A percentile compares a stretch with the other conserved stretches of the same genome.
These are phyloP conservation scores for Cladosporium sp. DNA, from an alignment of 2,329 filamentous ascomycete species.

Conservation along the genomic window DNA sequence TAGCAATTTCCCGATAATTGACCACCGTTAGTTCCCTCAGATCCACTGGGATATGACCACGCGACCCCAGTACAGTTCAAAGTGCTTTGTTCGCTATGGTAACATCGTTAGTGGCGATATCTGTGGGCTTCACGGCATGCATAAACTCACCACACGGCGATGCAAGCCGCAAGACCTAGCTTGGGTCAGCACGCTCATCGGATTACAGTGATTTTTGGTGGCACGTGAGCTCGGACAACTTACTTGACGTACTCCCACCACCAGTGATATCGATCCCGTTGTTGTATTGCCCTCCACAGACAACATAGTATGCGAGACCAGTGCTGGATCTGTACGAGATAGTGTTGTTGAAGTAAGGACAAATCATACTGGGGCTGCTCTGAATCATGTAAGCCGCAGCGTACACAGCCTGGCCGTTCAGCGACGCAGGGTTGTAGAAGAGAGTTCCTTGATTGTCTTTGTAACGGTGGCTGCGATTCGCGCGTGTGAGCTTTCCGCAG, in stretches of 20 bases:
- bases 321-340: neutral
- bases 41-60: neutral
- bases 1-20: neutral
- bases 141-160: neutral
- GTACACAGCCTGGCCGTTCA: neutral
- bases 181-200: neutral
- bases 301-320: neutral
- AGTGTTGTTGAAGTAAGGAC: slow-evolving; percentile 3
- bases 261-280: neutral
- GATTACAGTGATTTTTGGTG: neutral
- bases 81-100: neutral
- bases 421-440: neutral
- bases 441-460: neutral
- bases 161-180: neutral
- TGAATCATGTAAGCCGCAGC: slow-evolving; percentile 16
- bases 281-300: neutral
- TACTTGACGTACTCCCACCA: neutral
- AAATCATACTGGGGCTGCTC: slow-evolving; percentile 11
- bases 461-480: neutral
- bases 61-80: neutral
- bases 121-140: neutral
- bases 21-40: neutral
- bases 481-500: too few species aligned
- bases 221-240: neutral
- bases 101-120: neutral